Base-by-base conservation (phyloP, 495 filamentous ascomycete genomes). In the Aspergillus ellipticus region DNA sequence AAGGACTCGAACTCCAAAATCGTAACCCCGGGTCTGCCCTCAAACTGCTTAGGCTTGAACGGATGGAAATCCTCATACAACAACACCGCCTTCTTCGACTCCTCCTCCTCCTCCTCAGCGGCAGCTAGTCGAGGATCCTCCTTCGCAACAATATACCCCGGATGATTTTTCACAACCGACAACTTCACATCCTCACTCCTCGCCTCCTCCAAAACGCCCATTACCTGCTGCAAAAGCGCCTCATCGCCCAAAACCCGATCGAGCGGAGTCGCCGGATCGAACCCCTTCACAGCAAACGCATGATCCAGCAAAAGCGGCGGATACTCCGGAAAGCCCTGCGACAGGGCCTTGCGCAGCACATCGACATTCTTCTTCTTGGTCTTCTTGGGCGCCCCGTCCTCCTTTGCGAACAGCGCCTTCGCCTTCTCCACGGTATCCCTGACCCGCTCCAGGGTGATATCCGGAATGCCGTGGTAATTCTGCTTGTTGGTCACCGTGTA, bases 51-150 rank as follows among this genome's bases (percentile, higher is more conserved):
- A 0, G 94, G 94, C 42, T 85, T 78, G 72, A 97, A 98, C 0
- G 94, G 94, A 64, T 97, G 93, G 65, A 96, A 97, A 58, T 98
- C 94, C 49, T 96, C 89, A 61, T 97, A 98, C 10, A 96, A 68
- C 4, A 94, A 61, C 16, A 75, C 60, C 53, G 76, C 74, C 8
- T 70, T 69, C 42, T 77, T 68, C 45, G 76, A 63, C 13, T 65
- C 57, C 48, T 69, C 68, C 10, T 73, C 73, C 4, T 77, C 74
- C 7, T 56, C 58, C 16, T 54, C 20, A 24, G 61, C 62, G 50
- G 60, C 54, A 7, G 49, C 43, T 62, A 74, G 59, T 53, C 73
- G 67, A 8, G 50, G 58, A 55, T 74, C 69, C 57, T 81, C 61
- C 68, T 92, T 96, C 2, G 92, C 92, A 51, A 98, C 79, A 53